Evolutionary conservation across 176 grass and related monocot species (phyloP).

Genomic region (Poa annua): DNA sequence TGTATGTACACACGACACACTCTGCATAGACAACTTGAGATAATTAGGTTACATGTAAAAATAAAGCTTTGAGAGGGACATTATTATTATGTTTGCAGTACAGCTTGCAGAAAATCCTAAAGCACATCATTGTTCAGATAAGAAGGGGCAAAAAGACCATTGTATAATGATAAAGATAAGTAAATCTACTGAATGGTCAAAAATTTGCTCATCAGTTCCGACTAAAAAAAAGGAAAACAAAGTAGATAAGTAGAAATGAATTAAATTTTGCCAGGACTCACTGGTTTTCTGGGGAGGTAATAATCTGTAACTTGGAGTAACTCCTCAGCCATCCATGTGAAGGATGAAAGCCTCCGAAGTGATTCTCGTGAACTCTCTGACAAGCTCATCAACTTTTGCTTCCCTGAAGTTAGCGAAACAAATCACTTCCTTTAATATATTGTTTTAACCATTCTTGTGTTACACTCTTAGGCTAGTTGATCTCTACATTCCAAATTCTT

Average conservation of each 20-base stretch:
- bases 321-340: constrained; percentile 99
- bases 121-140: constrained; percentile 5
- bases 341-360: constrained; percentile 76
- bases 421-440: constrained; percentile 5
- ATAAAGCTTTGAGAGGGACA: neutral
- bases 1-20: constrained; percentile 96
- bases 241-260: neutral
- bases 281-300: constrained; percentile 78
- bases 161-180: neutral
- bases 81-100: neutral
- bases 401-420: constrained; percentile 58
- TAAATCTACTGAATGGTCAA: neutral
- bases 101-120: constrained; percentile 5
- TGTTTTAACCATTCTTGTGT: neutral
- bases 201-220: neutral
- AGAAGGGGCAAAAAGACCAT: constrained; percentile 9
- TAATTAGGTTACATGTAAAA: constrained; percentile 48
- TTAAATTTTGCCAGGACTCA: constrained; percentile 55
- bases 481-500: constrained; percentile 25
- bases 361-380: constrained; percentile 87
- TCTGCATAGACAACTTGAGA: constrained; percentile 65
- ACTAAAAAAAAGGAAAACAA: constrained; percentile 5
- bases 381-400: constrained; percentile 87
- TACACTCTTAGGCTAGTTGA: constrained; percentile 2
- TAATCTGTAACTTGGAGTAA: constrained; percentile 94